Evolutionary conservation across 805 yeast species (phyloP), one percentile per base, ranked within the genome.

Genomic region (Metschnikowia proteae): DNA sequence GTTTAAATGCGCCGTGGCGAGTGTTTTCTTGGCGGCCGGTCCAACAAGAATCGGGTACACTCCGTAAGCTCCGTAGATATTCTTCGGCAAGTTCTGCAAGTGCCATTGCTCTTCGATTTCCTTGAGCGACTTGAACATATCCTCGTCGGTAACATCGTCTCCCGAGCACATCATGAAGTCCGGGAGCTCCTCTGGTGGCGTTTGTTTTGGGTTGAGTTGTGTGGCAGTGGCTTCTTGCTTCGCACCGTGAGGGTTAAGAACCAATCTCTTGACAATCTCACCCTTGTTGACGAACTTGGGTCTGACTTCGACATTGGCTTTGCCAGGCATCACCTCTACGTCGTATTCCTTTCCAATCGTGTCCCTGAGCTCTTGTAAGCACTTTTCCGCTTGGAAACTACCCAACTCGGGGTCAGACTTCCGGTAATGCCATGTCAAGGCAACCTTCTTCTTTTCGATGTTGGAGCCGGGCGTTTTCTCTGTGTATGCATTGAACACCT

Each of bases 341-440:
- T 89, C 96, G 61, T 81, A 86, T 23, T 79, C 77, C 28, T 66
- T 67, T 3, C 79, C 86, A 8, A 91, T 79, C 1, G 83, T 76
- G 13, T 70, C 72, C 50, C 76, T 71, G 53, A 94, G 68, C 51
- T 84, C 84, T 23, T 82, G 75, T 52, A 84, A 79, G 60, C 94
- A 78, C 62, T 83, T 81, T 11, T 78, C 71, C 0, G 97, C 95
- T 68, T 89, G 96, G 70, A 79, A 92, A 38, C 76, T 81, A 29
- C 99, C 99, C 57, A 89, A 78, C 52, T 86, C 96, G 0, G 98
- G 98, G 59, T 91, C 99, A 1, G 96, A 81, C 46, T 95, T 79
- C 58, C 99, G 81, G 64, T 92, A 94, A 68, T 94, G 99, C 99
- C 99, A 94, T 1, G 98, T 92, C 46, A 94, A 69, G 1, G 99